These are phyloP conservation scores for Tubosaeta sp. DNA, from an alignment of 768 basidiomycete genomes.

Conservation along the genomic window DNA sequence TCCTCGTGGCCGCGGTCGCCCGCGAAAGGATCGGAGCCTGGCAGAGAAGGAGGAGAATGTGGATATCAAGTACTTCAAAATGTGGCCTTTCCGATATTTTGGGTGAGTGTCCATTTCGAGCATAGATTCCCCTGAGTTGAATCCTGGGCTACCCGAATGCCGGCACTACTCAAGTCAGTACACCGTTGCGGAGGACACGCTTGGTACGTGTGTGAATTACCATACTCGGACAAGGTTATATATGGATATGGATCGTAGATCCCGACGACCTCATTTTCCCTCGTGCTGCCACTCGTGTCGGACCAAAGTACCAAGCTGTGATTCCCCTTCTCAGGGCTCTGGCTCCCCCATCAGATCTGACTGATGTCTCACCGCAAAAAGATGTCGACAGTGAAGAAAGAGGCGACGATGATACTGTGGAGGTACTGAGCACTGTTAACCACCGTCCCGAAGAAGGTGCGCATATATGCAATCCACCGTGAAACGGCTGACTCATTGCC, in stretches of 20 bases:
- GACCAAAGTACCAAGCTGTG: slow-evolving; percentile 77
- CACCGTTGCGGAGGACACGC: slow-evolving; percentile 87
- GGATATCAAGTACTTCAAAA: slow-evolving; percentile 79
- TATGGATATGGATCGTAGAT: slow-evolving; percentile 51
- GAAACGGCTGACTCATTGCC: slow-evolving; percentile 21
- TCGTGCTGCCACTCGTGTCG: slow-evolving; percentile 86
- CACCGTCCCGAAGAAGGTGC: slow-evolving; percentile 65
- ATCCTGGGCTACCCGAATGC: slow-evolving; percentile 9
- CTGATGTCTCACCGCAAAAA: slow-evolving; percentile 19
- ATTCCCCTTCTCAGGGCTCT: slow-evolving; percentile 40
- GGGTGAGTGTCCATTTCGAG: slow-evolving; percentile 53
- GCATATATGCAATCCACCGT: slow-evolving; percentile 25
- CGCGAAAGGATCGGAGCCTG: slow-evolving; percentile 67
- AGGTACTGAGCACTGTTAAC: slow-evolving; percentile 63
- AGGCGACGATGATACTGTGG: slow-evolving; percentile 69
- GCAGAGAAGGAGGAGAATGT: slow-evolving; percentile 76
- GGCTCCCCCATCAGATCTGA: slow-evolving; percentile 9
- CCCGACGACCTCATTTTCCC: slow-evolving; percentile 97
- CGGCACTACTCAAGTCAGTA: slow-evolving; percentile 54
- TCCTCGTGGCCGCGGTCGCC: slow-evolving; percentile 67
- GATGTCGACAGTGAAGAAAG: slow-evolving; percentile 46
- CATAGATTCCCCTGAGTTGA: neutral
- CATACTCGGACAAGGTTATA: slow-evolving; percentile 20
- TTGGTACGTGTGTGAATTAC: slow-evolving; percentile 49
- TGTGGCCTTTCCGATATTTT: slow-evolving; percentile 96